Evolutionary conservation across 129 eudicot genomes (phyloP).

Genomic region (Artemisia tridentata): DNA sequence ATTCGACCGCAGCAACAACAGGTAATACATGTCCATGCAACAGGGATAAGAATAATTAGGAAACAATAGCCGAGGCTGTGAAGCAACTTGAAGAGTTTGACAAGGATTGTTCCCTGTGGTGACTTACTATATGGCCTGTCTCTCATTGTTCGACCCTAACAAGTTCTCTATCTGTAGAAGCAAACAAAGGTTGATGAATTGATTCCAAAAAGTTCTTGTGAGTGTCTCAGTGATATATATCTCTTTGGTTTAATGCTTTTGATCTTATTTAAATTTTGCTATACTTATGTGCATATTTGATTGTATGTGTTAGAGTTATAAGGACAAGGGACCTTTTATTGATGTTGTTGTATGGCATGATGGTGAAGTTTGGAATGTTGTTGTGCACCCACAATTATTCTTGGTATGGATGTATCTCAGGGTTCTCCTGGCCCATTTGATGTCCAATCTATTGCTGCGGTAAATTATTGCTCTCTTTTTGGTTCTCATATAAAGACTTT

Average conservation of each 20-base stretch:
- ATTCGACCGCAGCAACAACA: no score
- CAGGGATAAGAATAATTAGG: slow-evolving; percentile 92
- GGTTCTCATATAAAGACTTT: no score
- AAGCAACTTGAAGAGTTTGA: slow-evolving; percentile 81
- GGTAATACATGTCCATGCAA: no score
- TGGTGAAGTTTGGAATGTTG: slow-evolving; percentile 93
- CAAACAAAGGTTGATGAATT: slow-evolving; percentile 15
- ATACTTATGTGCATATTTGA: neutral
- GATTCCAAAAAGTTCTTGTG: no score
- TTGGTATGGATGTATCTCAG: no score
- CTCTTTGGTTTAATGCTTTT: slow-evolving; percentile 16
- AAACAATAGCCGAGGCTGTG: slow-evolving; percentile 79
- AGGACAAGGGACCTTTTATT: slow-evolving; percentile 4
- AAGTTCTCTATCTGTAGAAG: slow-evolving; percentile 42
- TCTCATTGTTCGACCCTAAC: slow-evolving; percentile 12
- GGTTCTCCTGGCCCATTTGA: no score
- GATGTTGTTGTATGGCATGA: slow-evolving; percentile 99
- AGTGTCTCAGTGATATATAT: no score
- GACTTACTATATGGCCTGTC: slow-evolving; percentile 3
- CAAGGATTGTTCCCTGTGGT: slow-evolving; percentile 38
- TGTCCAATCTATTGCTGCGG: no score
- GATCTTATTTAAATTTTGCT: neutral
- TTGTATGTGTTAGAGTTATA: no score
- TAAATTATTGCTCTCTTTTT: no score
- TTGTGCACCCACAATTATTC: no score